A percentile compares a stretch with the other conserved stretches of the same genome.
phyloP scores from a whole-genome alignment of 169 alveolate species.

The Cryptosporidium tyzzeri region DNA sequence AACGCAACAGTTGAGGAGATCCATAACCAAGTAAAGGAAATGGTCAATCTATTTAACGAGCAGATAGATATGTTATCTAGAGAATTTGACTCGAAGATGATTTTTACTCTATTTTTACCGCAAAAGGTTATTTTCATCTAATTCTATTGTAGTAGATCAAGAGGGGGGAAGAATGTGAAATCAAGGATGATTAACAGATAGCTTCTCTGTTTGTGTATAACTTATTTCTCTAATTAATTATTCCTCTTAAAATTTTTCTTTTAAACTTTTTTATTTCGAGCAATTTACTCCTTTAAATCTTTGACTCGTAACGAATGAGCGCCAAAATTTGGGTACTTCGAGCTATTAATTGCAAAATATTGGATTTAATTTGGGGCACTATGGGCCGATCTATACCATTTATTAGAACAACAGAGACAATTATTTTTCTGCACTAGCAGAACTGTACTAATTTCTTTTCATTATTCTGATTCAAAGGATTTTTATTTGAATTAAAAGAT shows the following conservation, averaged over 20 bases:
- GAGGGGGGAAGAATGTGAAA: not conserved
- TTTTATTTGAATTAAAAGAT: not conserved
- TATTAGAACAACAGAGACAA: slow-evolving; percentile 4
- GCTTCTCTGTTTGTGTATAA: not conserved
- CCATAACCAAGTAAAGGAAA: slow-evolving; percentile 44
- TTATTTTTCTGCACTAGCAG: not conserved
- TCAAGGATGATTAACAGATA: not conserved
- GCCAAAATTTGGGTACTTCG: slow-evolving; percentile 4
- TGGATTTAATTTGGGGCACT: not conserved
- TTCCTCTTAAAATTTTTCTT: not conserved
- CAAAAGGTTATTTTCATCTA: slow-evolving; percentile 34
- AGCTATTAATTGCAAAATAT: not conserved
- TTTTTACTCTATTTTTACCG: slow-evolving; percentile 62
- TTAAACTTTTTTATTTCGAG: not conserved
- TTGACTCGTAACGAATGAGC: slow-evolving; percentile 22
- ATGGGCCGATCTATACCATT: not conserved
- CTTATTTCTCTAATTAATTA: not conserved
- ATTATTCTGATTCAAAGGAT: not conserved
- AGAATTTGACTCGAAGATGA: slow-evolving; percentile 55
- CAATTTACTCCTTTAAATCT: not conserved
- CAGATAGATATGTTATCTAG: slow-evolving; percentile 27
- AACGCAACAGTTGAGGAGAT: slow-evolving; percentile 65
- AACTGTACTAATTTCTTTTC: not conserved
- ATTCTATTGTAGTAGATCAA: not conserved
- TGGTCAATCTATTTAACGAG: slow-evolving; percentile 46